phyloP scores from a whole-genome alignment of 129 eudicot species.

The Pittosporum tobira region DNA sequence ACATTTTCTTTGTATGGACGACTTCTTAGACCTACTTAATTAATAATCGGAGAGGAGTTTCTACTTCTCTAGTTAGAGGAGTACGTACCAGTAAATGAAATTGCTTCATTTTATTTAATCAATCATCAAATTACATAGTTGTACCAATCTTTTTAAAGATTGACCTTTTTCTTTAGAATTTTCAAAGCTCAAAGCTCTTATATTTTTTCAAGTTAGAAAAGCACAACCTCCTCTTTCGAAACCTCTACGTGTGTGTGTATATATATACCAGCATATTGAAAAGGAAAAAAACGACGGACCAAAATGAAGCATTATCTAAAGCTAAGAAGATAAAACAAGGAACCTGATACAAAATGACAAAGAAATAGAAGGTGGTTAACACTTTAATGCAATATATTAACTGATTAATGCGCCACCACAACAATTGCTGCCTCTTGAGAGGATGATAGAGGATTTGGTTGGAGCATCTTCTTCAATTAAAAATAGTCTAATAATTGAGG shows the following conservation, averaged over 20 bases:
- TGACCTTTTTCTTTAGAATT: too few species aligned
- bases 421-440: background rate
- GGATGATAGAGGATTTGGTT: conserved; percentile 10
- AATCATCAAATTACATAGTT: background rate
- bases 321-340: conserved; percentile 13
- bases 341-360: conserved; percentile 21
- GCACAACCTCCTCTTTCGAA: background rate
- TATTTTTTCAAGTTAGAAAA: too few species aligned
- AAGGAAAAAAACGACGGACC: background rate
- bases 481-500: too few species aligned
- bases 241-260: background rate
- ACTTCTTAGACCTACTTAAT: too few species aligned
- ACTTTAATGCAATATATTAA: background rate
- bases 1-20: background rate
- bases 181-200: too few species aligned
- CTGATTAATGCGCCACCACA: conserved; percentile 11
- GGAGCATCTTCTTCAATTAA: background rate
- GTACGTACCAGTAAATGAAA: too few species aligned
- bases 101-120: too few species aligned
- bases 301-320: conserved; percentile 12
- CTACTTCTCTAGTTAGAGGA: too few species aligned
- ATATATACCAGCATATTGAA: background rate
- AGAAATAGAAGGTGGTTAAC: conserved; percentile 5
- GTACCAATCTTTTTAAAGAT: background rate
- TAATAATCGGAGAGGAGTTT: too few species aligned